phyloP scores from a whole-genome alignment of 106 monocot species.

The Dendrobium nobile region DNA sequence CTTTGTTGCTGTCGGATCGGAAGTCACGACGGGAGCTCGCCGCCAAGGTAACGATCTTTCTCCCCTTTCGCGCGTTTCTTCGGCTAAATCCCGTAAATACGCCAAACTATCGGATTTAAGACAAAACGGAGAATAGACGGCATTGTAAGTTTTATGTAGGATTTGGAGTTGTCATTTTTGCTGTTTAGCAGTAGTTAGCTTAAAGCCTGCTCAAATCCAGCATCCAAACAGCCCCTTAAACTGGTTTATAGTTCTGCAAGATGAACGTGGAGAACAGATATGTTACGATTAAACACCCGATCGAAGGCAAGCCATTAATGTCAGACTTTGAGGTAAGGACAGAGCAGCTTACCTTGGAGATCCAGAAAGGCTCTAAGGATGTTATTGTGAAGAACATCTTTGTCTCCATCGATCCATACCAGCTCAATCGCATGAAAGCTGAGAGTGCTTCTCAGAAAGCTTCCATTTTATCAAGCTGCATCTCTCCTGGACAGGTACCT shows the following conservation, averaged over 20 bases:
- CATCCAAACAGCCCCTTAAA: too few relatives aligned
- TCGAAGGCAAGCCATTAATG: conserved; percentile 13
- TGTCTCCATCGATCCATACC: conserved; percentile 38
- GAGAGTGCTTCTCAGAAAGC: conserved; percentile 23
- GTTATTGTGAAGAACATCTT: conserved; percentile 36
- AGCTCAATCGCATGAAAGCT: conserved; percentile 36
- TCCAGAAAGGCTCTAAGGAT: conserved; percentile 9
- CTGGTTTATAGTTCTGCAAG: conserved; percentile 5
- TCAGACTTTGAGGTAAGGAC: conserved; percentile 21
- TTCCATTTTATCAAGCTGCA: neutral
- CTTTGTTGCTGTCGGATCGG: too few relatives aligned
- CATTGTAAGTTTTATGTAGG: too few relatives aligned
- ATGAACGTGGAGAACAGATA: conserved; percentile 25
- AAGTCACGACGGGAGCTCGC: too few relatives aligned
- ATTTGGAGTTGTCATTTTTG: too few relatives aligned
- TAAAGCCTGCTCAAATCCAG: too few relatives aligned
- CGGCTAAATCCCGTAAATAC: too few relatives aligned
- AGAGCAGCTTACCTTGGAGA: neutral
- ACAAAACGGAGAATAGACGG: too few relatives aligned
- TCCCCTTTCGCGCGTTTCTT: too few relatives aligned
- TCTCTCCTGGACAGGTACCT: conserved; percentile 13
- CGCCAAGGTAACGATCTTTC: too few relatives aligned
- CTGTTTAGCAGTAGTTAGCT: too few relatives aligned
- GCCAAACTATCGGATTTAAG: too few relatives aligned
- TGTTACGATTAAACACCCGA: conserved; percentile 11